Evolutionary conservation across 2,329 filamentous ascomycete genomes (phyloP).

Genomic region (Ophiostoma ips): DNA sequence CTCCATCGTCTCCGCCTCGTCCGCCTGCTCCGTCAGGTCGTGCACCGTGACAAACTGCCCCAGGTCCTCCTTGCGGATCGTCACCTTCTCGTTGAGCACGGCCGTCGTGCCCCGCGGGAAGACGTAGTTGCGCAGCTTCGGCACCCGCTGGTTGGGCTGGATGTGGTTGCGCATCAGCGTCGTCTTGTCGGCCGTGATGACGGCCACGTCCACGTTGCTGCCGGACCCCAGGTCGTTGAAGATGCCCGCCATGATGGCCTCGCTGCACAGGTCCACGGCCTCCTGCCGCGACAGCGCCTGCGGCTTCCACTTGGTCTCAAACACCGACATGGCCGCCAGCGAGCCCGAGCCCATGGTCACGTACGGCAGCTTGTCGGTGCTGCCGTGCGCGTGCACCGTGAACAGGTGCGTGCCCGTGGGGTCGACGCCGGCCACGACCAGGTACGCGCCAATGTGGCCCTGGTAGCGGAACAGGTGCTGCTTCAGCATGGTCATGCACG

Average conservation of each 20-base stretch:
- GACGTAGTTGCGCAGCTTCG: conserved; percentile 87
- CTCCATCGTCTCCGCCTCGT: conserved; percentile 51
- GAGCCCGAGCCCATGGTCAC: conserved; percentile 98
- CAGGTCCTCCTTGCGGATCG: conserved; percentile 80
- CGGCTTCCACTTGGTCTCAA: conserved; percentile 89
- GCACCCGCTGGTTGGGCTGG: conserved; percentile 77
- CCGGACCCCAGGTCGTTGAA: conserved; percentile 97
- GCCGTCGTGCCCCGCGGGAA: conserved; percentile 90
- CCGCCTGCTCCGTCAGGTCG: conserved; percentile 50
- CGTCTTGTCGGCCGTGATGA: conserved; percentile 93
- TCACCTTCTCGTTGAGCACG: conserved; percentile 83
- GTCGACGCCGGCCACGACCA: conserved; percentile 92
- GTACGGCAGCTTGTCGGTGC: conserved; percentile 96
- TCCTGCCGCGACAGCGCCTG: conserved; percentile 56
- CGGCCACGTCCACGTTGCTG: conserved; percentile 91
- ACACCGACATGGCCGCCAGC: conserved; percentile 92
- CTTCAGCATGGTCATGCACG: conserved; percentile 98
- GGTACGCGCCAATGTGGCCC: conserved; percentile 92
- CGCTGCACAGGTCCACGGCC: conserved; percentile 66
- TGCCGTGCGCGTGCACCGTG: conserved; percentile 96
- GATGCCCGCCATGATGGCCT: conserved; percentile 91
- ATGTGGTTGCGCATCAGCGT: conserved; percentile 86
- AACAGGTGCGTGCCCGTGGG: conserved; percentile 91
- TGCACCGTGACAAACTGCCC: conserved; percentile 88
- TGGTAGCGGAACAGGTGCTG: conserved; percentile 99